A percentile compares a stretch with the other conserved stretches of the same genome.
These are phyloP conservation scores for Pseudomassariella vexata DNA, from an alignment of 2,329 filamentous ascomycete species.

Conservation along the genomic window DNA sequence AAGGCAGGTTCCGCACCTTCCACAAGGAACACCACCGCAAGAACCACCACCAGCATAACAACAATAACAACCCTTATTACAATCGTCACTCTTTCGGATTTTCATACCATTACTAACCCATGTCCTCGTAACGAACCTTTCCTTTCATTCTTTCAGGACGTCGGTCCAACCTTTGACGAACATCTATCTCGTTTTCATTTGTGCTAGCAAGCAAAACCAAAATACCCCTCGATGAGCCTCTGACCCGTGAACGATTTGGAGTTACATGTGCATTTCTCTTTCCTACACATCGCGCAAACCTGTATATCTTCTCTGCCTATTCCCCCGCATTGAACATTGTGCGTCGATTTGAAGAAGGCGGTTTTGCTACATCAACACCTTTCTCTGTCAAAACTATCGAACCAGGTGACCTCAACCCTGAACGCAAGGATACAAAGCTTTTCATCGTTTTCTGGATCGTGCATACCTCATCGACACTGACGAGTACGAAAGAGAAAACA, in stretches of 20 bases:
- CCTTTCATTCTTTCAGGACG: conserved; percentile 27
- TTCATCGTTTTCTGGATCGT: conserved; percentile 16
- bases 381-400: conserved; percentile 4
- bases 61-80: conserved; percentile 16
- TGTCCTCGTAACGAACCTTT: conserved; percentile 37
- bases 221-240: conserved; percentile 39
- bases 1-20: background rate
- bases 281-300: conserved; percentile 15
- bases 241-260: conserved; percentile 37
- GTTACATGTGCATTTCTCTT: conserved; percentile 27
- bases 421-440: conserved; percentile 22
- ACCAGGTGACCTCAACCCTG: conserved; percentile 12
- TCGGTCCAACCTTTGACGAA: conserved; percentile 24
- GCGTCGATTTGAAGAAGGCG: too few relatives aligned
- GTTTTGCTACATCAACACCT: conserved; percentile 1
- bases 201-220: conserved; percentile 24
- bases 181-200: conserved; percentile 28
- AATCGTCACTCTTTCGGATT: conserved; percentile 21
- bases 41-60: conserved; percentile 5
- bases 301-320: conserved; percentile 25
- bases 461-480: too few relatives aligned
- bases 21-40: background rate
- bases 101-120: conserved; percentile 26
- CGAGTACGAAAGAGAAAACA: conserved; percentile 1
- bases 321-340: too few relatives aligned